Percentiles rank a stretch among this genome's conserved stretches.
These are phyloP conservation scores for Coniochaeta hoffmannii DNA, from an alignment of 2,329 filamentous ascomycete genomes.

Conservation along the genomic window DNA sequence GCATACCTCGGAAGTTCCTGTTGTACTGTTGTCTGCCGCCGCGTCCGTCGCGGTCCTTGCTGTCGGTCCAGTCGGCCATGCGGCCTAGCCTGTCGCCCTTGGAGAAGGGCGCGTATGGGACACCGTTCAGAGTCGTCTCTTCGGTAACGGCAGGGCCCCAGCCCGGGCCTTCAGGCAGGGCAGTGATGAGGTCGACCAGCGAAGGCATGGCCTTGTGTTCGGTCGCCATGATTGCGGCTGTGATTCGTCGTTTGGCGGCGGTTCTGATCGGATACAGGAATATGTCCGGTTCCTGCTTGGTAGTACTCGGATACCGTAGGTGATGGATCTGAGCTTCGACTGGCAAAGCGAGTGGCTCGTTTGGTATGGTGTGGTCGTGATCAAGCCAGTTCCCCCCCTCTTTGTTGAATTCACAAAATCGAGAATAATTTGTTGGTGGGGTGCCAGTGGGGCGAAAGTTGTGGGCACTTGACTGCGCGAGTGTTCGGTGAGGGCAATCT, in stretches of 20 bases:
- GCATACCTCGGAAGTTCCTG: constrained; percentile 80
- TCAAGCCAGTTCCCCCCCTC: not conserved
- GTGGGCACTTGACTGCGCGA: too few species aligned
- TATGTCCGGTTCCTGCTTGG: not conserved
- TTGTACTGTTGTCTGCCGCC: constrained; percentile 85
- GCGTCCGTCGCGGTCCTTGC: constrained; percentile 70
- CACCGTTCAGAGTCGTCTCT: constrained; percentile 86
- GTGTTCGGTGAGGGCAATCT: not conserved
- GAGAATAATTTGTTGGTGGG: constrained; percentile 12
- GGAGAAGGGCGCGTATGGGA: constrained; percentile 95
- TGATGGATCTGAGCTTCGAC: not conserved
- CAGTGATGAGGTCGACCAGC: constrained; percentile 57
- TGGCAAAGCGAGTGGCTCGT: not conserved
- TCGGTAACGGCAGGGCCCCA: constrained; percentile 82
- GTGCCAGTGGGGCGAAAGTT: not conserved
- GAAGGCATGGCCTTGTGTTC: constrained; percentile 10
- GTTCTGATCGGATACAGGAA: not conserved
- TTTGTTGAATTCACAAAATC: constrained; percentile 14
- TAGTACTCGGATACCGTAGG: not conserved
- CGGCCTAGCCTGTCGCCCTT: constrained; percentile 98
- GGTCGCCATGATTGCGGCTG: constrained; percentile 14
- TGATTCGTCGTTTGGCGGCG: not conserved
- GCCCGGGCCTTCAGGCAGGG: constrained; percentile 66
- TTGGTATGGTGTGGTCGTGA: not conserved
- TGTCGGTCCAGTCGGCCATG: constrained; percentile 99